Percentiles rank a stretch among this genome's conserved stretches.
phyloP scores from a whole-genome alignment of 2,329 filamentous ascomycete species.

The Phialophora expanda region DNA sequence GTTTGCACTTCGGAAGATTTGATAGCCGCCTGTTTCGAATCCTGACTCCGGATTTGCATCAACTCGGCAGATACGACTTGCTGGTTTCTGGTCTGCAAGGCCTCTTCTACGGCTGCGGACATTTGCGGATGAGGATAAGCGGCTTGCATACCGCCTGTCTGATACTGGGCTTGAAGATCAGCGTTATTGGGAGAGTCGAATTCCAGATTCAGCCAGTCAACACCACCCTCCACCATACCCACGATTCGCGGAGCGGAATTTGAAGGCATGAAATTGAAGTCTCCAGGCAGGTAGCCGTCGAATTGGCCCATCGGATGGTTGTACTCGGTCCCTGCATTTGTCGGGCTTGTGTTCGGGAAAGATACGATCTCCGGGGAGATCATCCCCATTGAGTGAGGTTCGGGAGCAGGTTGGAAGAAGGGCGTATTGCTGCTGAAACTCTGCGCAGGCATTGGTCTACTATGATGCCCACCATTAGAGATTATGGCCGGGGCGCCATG shows the following conservation, averaged over 20 bases:
- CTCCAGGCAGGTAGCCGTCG: slow-evolving; percentile 26
- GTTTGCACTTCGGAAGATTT: slow-evolving; percentile 19
- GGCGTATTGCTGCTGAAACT: slow-evolving; percentile 10
- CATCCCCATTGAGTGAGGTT: slow-evolving; percentile 20
- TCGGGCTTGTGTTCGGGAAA: slow-evolving; percentile 25
- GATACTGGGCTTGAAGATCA: slow-evolving; percentile 20
- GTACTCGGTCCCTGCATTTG: slow-evolving; percentile 21
- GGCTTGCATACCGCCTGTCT: slow-evolving; percentile 14
- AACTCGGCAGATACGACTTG: slow-evolving; percentile 6
- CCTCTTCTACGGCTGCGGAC: neutral
- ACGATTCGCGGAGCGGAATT: slow-evolving; percentile 25
- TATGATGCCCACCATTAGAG: slow-evolving; percentile 7
- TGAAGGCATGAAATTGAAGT: slow-evolving; percentile 29
- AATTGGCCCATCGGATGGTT: slow-evolving; percentile 23
- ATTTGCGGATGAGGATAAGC: slow-evolving; percentile 13
- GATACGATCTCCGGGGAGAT: slow-evolving; percentile 27
- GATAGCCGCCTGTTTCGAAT: slow-evolving; percentile 4
- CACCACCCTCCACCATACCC: slow-evolving; percentile 27
- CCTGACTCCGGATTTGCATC: slow-evolving; percentile 16
- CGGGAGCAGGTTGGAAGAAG: slow-evolving; percentile 23
- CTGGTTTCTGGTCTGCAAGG: slow-evolving; percentile 16
- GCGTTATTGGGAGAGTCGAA: slow-evolving; percentile 28
- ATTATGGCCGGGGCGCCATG: slow-evolving; percentile 9
- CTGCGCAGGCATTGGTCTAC: slow-evolving; percentile 2
- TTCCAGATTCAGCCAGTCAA: slow-evolving; percentile 29